Evolutionary conservation across 139 green algal genomes (phyloP).

Genomic region (Desmodesmus armatus): DNA sequence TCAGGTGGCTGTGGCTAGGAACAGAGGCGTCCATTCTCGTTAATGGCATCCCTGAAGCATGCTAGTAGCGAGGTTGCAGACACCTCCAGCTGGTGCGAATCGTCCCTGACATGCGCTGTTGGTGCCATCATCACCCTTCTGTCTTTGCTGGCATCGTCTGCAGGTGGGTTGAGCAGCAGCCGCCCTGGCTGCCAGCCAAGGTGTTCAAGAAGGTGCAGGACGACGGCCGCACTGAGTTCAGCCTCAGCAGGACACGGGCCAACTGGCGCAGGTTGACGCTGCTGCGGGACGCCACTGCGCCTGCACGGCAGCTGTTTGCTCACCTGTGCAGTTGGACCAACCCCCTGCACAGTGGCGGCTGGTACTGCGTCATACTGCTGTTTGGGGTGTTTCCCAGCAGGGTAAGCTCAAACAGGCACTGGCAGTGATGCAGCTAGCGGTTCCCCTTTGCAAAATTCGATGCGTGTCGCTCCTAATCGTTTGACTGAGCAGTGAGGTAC

Average conservation of each 20-base stretch:
- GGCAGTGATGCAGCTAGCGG: too few relatives aligned
- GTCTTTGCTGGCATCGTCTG: too few relatives aligned
- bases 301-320: neutral
- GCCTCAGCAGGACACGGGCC: conserved; percentile 48
- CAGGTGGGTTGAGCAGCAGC: conserved; percentile 38
- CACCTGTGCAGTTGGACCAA: conserved; percentile 46
- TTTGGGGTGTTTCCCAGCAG: conserved; percentile 26
- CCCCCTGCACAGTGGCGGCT: conserved; percentile 19
- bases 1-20: too few relatives aligned
- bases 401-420: neutral
- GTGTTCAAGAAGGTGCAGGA: conserved; percentile 46
- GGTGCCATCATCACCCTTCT: too few relatives aligned
- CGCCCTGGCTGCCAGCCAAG: conserved; percentile 15
- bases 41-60: too few relatives aligned
- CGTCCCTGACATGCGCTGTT: too few relatives aligned
- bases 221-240: conserved; percentile 55
- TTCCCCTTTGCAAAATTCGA: too few relatives aligned
- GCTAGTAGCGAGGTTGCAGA: too few relatives aligned
- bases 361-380: conserved; percentile 34
- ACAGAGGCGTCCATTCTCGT: too few relatives aligned
- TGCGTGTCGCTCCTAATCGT: too few relatives aligned
- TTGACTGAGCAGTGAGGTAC: too few relatives aligned
- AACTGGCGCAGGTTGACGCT: conserved; percentile 52
- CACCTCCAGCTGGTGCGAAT: too few relatives aligned
- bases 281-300: conserved; percentile 5